Evolutionary conservation across 2,329 filamentous ascomycete genomes (phyloP), one percentile per base, ranked within the genome.

Genomic region (Alternaria sp.): DNA sequence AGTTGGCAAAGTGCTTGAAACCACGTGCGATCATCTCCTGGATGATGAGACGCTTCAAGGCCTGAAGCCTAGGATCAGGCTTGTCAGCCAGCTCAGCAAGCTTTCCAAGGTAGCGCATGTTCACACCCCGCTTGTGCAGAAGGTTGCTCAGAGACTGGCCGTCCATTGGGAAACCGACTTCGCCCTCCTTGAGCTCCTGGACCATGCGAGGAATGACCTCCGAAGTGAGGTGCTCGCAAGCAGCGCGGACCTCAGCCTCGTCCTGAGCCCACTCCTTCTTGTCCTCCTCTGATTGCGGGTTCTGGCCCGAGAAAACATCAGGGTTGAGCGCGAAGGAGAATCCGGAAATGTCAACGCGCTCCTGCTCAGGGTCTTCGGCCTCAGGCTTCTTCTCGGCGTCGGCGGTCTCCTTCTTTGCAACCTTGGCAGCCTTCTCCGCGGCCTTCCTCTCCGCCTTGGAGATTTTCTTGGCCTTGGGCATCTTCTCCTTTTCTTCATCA

Each of bases 141-240:
- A 97, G 87, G 69, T 90, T 89, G 73, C 91, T 93, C 62, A 99
- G 85, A 20, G 95, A 97, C 75, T 92, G 88, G n/a, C 96, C 96
- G 74, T 99, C 96, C 93, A 98, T 97, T 12, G 96, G 96, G 84
- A 98, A 98, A 74, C 95, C 96, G 70, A 97, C 91, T 71, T 99
- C 95, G 7, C 93, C 94, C 69, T 97, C 93, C 76, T 92, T 91
- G 62, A 99, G 87, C 74, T 99, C 95, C 66, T 91, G 89, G 61
- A 98, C 82, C 61, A 99, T 86, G 60, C 91, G 88, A n/a, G 95
- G 94, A 68, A 99, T 91, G 58, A 93, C 88, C 64, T 91, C 90
- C 9, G 89, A 86, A 9, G 89, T 88, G 54, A 99, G 86, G 80
- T 92, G 94, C 57, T 89, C 85, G 82, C 94, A 96, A 28, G 93